phyloP scores from a whole-genome alignment of 805 yeast species.

The Wickerhamiella azymoides region DNA sequence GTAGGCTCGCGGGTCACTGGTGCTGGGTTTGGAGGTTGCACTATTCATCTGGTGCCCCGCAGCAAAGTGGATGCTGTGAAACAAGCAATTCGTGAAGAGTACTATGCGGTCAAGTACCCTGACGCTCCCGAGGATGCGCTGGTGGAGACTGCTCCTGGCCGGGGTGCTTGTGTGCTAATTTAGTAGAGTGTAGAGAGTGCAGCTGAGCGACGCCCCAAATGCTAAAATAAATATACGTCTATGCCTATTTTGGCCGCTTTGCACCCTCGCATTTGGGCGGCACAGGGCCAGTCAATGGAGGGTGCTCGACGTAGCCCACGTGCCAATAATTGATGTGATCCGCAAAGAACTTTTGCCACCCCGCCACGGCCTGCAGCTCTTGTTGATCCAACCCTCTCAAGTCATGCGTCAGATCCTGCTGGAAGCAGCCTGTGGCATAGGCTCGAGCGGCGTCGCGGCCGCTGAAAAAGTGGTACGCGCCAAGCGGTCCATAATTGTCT shows the following conservation, averaged over 20 bases:
- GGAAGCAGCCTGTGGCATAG: slow-evolving; percentile 56
- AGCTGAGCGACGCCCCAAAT: too few species aligned
- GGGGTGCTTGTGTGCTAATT: too few species aligned
- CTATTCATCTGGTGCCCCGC: slow-evolving; percentile 46
- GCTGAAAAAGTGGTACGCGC: slow-evolving; percentile 41
- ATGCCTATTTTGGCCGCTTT: background rate
- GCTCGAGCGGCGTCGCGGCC: slow-evolving; percentile 61
- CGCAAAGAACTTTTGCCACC: slow-evolving; percentile 42
- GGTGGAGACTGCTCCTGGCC: slow-evolving; percentile 15
- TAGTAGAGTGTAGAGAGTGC: too few species aligned
- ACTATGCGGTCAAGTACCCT: slow-evolving; percentile 38
- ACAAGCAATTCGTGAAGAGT: slow-evolving; percentile 35
- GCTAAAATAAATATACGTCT: background rate
- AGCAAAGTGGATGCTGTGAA: slow-evolving; percentile 29
- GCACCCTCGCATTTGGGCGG: slow-evolving; percentile 34
- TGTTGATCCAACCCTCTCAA: slow-evolving; percentile 43
- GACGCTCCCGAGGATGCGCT: slow-evolving; percentile 28
- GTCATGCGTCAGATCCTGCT: slow-evolving; percentile 50
- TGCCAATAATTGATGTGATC: slow-evolving; percentile 41
- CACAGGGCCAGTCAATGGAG: slow-evolving; percentile 33
- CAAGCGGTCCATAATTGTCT: slow-evolving; percentile 44
- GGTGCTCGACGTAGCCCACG: slow-evolving; percentile 43
- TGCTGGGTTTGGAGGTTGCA: slow-evolving; percentile 68
- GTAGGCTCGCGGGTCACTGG: slow-evolving; percentile 63
- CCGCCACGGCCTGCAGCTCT: slow-evolving; percentile 28